Percentiles rank a stretch among this genome's conserved stretches.
Evolutionary conservation across 1,139 yeast species (phyloP).

Genomic region (Yamadazyma sp.): DNA sequence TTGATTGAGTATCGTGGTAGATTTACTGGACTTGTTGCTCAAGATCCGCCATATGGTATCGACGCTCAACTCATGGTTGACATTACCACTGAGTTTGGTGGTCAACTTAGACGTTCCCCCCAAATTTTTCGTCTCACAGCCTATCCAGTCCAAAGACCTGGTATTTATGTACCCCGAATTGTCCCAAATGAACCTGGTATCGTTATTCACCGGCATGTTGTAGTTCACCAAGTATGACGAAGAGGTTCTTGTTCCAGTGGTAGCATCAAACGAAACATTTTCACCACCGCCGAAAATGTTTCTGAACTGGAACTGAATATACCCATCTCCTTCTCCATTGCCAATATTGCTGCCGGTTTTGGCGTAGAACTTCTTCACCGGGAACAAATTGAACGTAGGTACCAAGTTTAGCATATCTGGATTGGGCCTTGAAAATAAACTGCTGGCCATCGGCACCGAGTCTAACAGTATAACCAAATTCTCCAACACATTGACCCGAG

Average conservation of each 20-base stretch:
- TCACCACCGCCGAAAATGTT: slow-evolving; percentile 93
- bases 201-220: slow-evolving; percentile 59
- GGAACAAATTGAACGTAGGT: slow-evolving; percentile 58
- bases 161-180: slow-evolving; percentile 56
- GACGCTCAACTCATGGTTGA: slow-evolving; percentile 58
- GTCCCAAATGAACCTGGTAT: slow-evolving; percentile 55
- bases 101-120: slow-evolving; percentile 59
- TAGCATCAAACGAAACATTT: slow-evolving; percentile 70
- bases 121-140: slow-evolving; percentile 56
- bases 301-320: slow-evolving; percentile 69
- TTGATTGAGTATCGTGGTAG: slow-evolving; percentile 36
- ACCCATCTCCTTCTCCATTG: slow-evolving; percentile 94
- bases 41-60: slow-evolving; percentile 69
- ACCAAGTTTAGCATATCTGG: slow-evolving; percentile 40
- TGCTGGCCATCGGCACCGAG: slow-evolving; percentile 21
- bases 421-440: slow-evolving; percentile 4
- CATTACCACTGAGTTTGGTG: slow-evolving; percentile 23
- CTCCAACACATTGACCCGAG: slow-evolving; percentile 44
- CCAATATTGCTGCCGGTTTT: slow-evolving; percentile 94
- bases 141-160: slow-evolving; percentile 61
- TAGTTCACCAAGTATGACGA: slow-evolving; percentile 69
- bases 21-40: slow-evolving; percentile 38
- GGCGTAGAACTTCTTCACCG: slow-evolving; percentile 67
- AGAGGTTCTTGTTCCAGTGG: slow-evolving; percentile 74
- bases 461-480: slow-evolving; percentile 41